phyloP scores from a whole-genome alignment of 352 stramenopile species.

The Globisporangium uncinulatum region DNA sequence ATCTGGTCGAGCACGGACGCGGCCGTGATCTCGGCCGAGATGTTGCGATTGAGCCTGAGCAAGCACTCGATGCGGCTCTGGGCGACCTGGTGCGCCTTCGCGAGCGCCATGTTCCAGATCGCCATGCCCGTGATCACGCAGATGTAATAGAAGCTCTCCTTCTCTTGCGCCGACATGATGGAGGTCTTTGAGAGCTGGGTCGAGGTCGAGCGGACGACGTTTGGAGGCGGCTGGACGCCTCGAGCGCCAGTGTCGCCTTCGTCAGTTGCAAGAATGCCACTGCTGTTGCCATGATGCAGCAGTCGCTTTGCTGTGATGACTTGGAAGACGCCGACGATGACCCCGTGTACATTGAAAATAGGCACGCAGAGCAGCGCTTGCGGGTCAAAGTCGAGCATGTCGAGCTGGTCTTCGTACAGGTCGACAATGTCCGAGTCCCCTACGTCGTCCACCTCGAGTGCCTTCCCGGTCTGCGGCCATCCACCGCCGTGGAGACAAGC shows the following conservation, averaged over 20 bases:
- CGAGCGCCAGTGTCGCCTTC: no score
- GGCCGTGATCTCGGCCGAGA: no score
- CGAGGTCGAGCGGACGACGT: no score
- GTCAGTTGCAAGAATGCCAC: neutral
- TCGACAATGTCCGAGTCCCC: slow-evolving; percentile 45
- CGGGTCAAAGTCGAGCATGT: slow-evolving; percentile 59
- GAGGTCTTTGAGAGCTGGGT: slow-evolving; percentile 12
- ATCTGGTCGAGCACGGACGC: slow-evolving; percentile 18
- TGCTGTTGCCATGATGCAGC: neutral
- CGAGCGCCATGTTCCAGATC: slow-evolving; percentile 35
- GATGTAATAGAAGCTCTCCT: slow-evolving; percentile 32
- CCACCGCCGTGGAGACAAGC: no score
- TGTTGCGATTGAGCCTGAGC: no score
- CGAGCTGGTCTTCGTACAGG: slow-evolving; percentile 61
- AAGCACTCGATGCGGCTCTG: slow-evolving; percentile 13
- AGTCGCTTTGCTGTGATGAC: slow-evolving; percentile 41
- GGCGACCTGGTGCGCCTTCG: slow-evolving; percentile 23
- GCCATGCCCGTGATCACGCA: slow-evolving; percentile 33
- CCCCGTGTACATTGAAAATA: slow-evolving; percentile 60
- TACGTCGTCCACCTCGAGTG: slow-evolving; percentile 46
- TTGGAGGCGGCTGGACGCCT: no score
- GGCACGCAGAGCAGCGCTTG: slow-evolving; percentile 47
- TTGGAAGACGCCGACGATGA: slow-evolving; percentile 57
- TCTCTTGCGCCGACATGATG: slow-evolving; percentile 21
- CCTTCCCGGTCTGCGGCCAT: slow-evolving; percentile 39